phyloP scores from a whole-genome alignment of 179 eudicot species.

The Carnegiea gigantea region DNA sequence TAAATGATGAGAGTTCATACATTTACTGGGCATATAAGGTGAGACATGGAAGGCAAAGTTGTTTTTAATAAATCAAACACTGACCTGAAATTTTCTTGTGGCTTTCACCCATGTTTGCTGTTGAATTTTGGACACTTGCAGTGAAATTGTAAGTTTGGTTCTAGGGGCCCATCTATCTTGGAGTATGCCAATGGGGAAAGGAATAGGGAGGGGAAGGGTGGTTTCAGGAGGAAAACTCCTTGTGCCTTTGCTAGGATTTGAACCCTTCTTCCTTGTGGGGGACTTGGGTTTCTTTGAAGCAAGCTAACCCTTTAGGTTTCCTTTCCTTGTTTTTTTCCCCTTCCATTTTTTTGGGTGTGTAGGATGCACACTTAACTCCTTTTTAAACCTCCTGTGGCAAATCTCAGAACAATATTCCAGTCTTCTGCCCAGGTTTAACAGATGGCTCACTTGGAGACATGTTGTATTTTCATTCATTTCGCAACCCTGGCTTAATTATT shows the following conservation, averaged over 20 bases:
- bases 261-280: too few relatives aligned
- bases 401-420: slow-evolving; percentile 75
- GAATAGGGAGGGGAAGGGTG: too few relatives aligned
- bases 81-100: background rate
- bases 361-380: background rate
- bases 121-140: background rate
- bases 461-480: slow-evolving; percentile 83
- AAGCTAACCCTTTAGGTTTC: background rate
- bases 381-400: background rate
- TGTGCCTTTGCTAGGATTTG: too few relatives aligned
- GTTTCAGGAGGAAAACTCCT: too few relatives aligned
- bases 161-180: too few relatives aligned
- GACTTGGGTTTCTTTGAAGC: too few relatives aligned
- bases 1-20: slow-evolving; percentile 76
- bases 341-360: background rate
- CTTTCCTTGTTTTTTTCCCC: too few relatives aligned
- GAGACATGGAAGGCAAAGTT: background rate
- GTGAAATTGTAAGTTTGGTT: background rate
- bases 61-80: background rate
- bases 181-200: too few relatives aligned
- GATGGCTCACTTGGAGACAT: slow-evolving; percentile 96
- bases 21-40: slow-evolving; percentile 96
- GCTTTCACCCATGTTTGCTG: too few relatives aligned
- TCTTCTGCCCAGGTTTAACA: slow-evolving; percentile 86
- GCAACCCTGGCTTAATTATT: slow-evolving; percentile 71